phyloP scores from a whole-genome alignment of 192 early-diverging fungal species.

The Coemansia sp. region DNA sequence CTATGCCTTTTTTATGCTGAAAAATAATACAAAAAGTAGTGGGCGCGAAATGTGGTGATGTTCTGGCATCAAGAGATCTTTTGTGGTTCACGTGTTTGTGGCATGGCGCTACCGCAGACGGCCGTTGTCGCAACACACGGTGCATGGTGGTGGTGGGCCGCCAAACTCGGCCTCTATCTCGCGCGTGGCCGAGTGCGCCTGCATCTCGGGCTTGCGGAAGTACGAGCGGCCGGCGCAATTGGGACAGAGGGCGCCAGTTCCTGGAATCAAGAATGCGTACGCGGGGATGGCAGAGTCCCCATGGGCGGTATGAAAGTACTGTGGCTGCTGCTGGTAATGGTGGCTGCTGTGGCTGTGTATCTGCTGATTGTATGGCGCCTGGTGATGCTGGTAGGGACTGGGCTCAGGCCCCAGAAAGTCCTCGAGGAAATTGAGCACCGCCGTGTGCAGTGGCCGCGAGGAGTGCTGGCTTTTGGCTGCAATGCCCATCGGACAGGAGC shows the following conservation, averaged over 20 bases:
- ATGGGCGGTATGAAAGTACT: background rate
- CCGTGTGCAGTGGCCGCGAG: background rate
- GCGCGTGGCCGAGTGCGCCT: background rate
- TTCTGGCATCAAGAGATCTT: background rate
- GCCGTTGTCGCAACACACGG: constrained; percentile 23
- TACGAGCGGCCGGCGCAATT: constrained; percentile 36
- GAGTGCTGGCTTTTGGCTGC: background rate
- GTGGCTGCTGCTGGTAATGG: background rate
- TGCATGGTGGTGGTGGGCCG: constrained; percentile 24
- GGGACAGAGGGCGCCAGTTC: constrained; percentile 25
- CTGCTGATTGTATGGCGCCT: too few species aligned
- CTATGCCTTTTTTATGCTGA: too few species aligned
- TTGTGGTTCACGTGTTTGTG: constrained; percentile 6
- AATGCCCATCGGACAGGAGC: background rate
- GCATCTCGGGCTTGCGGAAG: constrained; percentile 20
- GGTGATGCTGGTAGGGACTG: background rate
- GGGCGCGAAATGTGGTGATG: too few species aligned
- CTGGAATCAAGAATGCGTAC: constrained; percentile 15
- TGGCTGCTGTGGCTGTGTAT: constrained; percentile 4
- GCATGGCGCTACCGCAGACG: background rate
- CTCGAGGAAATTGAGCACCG: background rate
- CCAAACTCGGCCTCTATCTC: constrained; percentile 22
- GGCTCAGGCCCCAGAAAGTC: background rate
- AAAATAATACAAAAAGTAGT: too few species aligned
- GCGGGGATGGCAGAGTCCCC: background rate